Base-by-base conservation (phyloP, 306 rosid genomes). In the Vigna reflexopilosa region DNA sequence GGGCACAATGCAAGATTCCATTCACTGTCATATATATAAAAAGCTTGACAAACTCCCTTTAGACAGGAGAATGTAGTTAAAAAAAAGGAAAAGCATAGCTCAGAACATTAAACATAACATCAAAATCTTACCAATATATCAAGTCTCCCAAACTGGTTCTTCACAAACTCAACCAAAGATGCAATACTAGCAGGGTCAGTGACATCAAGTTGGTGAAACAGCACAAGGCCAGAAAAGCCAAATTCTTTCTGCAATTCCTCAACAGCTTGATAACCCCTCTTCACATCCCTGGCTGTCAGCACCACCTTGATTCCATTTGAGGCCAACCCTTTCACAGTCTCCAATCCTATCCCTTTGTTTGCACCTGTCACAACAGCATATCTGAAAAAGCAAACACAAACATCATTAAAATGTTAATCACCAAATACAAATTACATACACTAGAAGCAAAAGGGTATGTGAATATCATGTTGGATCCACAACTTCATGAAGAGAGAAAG, bases 291-390 rank as follows among this genome's bases (percentile, higher is more conserved):
- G 3, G 89, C 84, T 13, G 89, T 86, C 15, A 86, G 86, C 3
- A 86, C 62, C 56, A 86, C 89, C 47, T 30, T 86, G 9, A 86
- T 4, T 1, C 89, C 85, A n/a, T 57, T 80, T 66, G 85, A 75
- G 9, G 89, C 86, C 44, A 86, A 67, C 38, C 81, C 80, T 72
- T 80, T 80, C 11, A 81, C 81, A 50, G 77, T 83, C 19, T 74
- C 86, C 19, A 76, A 76, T 30, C 89, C 89, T 44, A 86, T 24
- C 67, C 89, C 89, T 64, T 86, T 86, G 51, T 86, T 86, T 26
- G 84, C 66, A 34, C 89, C 89, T 36, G 85, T 86, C n/a, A 86
- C 89, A 9, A 86, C 86, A 16, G 89, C 89, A 83, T 76, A 86
- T 75, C 89, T 86, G 73, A 51, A 42, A 8, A 8, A 40, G 8